Evolutionary conservation across 768 basidiomycete species (phyloP).

Genomic region (Lactarius evosmus): DNA sequence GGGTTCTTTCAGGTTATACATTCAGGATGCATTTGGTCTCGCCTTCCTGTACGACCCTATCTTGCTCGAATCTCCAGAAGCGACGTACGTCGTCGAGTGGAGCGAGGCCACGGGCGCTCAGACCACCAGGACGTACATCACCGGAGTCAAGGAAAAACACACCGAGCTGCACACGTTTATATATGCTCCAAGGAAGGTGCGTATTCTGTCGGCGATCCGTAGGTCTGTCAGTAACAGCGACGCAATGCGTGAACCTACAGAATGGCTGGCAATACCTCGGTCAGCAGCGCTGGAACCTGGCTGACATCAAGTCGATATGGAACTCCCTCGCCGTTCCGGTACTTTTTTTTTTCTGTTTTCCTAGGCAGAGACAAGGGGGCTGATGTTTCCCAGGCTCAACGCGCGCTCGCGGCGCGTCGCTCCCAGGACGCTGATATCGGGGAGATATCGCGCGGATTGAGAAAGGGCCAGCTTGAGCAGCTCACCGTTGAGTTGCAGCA

Average conservation of each 20-base stretch:
- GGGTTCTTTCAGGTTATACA: constrained; percentile 39
- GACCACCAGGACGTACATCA: constrained; percentile 38
- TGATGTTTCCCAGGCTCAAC: constrained; percentile 22
- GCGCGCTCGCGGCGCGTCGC: constrained; percentile 32
- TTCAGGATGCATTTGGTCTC: constrained; percentile 40
- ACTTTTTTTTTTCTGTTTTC: neutral
- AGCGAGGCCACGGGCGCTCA: constrained; percentile 38
- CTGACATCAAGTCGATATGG: constrained; percentile 17
- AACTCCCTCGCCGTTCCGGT: constrained; percentile 31
- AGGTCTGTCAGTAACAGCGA: neutral
- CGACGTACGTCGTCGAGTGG: constrained; percentile 54
- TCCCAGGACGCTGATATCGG: constrained; percentile 34
- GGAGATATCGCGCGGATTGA: constrained; percentile 41
- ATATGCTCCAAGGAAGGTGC: constrained; percentile 45
- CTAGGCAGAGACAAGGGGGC: neutral
- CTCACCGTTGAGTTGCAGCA: constrained; percentile 32
- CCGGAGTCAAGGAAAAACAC: constrained; percentile 25
- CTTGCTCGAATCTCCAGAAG: constrained; percentile 45
- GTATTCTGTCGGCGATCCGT: constrained; percentile 8
- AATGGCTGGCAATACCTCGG: constrained; percentile 26
- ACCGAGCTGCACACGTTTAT: constrained; percentile 50
- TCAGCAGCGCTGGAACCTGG: constrained; percentile 17
- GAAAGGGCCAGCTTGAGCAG: constrained; percentile 43
- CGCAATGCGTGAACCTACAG: constrained; percentile 1
- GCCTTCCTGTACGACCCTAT: constrained; percentile 58